Base-by-base conservation (phyloP, 163 green algal species). In the Prototheca wickerhamii region DNA sequence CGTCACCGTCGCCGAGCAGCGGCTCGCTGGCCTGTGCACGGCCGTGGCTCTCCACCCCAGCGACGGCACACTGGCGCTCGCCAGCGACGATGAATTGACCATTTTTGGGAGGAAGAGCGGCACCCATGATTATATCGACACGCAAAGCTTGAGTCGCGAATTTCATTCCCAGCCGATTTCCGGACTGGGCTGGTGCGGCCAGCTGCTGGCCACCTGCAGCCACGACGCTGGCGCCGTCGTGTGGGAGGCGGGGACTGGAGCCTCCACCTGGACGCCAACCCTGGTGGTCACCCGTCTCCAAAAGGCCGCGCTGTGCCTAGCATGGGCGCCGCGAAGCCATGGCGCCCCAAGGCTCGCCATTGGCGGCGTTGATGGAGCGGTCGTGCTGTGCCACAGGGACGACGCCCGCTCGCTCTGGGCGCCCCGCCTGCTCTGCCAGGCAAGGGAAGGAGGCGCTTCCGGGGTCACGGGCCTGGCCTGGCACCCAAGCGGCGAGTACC, bases 381-480 rank as follows among this genome's bases (percentile, higher is more conserved):
- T 64, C 3, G 29, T 26, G 28, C 33, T 66, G 37, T 49, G 44
- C 4, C 61, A 66, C 29, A 37, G 29, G 23, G 59, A 33, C 6
- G 42, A 37, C 17, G 2, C 31, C 2, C 34, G 44, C 25, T 35
- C 52, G 49, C 28, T 71, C 28, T 71, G 58, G 46, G 65, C 58
- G 0, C 64, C 64, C 18, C 35, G 37, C 1, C 55, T 70, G 20
- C 46, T 70, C 37, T 15, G 15, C 10, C 37, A 15, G 15, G 37
- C 10, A 4, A 40, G 52, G 31, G 60, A 60, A 26, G 46, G 26
- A 18, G 49, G 54, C 29, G 23, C 25, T 0, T 43, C 33, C 0
- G 49, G 58, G 3, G 58, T 71, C 8, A 40, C 51, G 58, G 65
- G n/a, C n/a, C n/a, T 61, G 49, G 58, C 49, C 3, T 71, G 57